Evolutionary conservation across 2,329 filamentous ascomycete species (phyloP).

Genomic region (Bisporella sp.): DNA sequence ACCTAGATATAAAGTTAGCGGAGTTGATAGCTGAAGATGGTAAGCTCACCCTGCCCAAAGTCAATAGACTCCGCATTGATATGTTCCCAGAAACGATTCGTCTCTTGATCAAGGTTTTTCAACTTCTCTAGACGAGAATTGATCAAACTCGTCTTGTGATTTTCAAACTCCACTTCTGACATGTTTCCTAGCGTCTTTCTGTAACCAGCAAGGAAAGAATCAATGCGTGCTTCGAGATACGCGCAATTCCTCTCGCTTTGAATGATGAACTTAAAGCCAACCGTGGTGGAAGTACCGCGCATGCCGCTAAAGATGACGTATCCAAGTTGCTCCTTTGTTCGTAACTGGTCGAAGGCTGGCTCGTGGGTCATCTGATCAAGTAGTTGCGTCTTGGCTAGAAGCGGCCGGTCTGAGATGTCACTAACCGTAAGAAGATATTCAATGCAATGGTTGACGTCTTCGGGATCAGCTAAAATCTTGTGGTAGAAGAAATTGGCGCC

Average conservation of each 20-base stretch:
- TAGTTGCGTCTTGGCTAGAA: conserved; percentile 77
- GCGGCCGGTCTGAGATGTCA: conserved; percentile 56
- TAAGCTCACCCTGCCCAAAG: conserved; percentile 69
- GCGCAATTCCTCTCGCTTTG: conserved; percentile 83
- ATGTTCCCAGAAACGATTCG: conserved; percentile 74
- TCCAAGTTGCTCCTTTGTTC: too few species aligned
- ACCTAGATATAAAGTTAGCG: conserved; percentile 10
- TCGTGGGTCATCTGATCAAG: too few species aligned
- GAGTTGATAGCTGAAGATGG: conserved; percentile 1
- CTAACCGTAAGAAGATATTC: conserved; percentile 72
- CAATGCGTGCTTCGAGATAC: conserved; percentile 82
- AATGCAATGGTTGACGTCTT: conserved; percentile 83
- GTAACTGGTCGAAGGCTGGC: too few species aligned
- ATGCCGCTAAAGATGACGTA: too few species aligned
- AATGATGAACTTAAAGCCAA: conserved; percentile 83
- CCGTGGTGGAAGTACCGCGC: conserved; percentile 66
- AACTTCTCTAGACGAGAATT: conserved; percentile 83
- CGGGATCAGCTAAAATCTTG: conserved; percentile 73
- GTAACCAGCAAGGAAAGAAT: conserved; percentile 70
- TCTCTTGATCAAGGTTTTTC: conserved; percentile 87
- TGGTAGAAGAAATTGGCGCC: conserved; percentile 81
- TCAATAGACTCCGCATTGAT: conserved; percentile 83
- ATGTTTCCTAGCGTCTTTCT: conserved; percentile 63
- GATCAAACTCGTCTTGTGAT: conserved; percentile 83
- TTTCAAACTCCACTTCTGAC: conserved; percentile 78